A percentile compares a stretch with the other conserved stretches of the same genome.
Evolutionary conservation across 1,139 yeast genomes (phyloP).

Genomic region (Kodamaea arcana): DNA sequence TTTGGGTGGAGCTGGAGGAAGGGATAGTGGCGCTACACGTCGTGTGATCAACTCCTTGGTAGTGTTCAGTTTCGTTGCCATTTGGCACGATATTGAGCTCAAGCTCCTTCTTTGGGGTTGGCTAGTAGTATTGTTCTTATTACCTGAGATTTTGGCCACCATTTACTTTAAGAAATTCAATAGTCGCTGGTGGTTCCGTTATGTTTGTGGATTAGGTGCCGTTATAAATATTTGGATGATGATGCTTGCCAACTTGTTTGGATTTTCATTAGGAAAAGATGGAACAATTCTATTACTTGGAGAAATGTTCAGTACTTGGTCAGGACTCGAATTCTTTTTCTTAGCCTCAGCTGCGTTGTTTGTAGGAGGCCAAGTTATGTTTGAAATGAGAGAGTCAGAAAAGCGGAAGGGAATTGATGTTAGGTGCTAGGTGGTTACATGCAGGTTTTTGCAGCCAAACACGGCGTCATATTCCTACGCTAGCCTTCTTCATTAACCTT

Average conservation of each 20-base stretch:
- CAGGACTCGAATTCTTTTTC: conserved; percentile 65
- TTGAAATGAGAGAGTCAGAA: conserved; percentile 84
- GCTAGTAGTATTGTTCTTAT: conserved; percentile 77
- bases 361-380: conserved; percentile 90
- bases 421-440: conserved; percentile 49
- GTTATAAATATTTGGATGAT: conserved; percentile 92
- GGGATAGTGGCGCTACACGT: conserved; percentile 24
- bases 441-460: no score
- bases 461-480: no score
- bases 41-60: conserved; percentile 72
- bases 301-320: conserved; percentile 67
- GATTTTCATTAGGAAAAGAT: conserved; percentile 88
- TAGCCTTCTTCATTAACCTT: no score
- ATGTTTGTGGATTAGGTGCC: conserved; percentile 82
- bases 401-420: conserved; percentile 78
- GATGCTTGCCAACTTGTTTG: conserved; percentile 95
- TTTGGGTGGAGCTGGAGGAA: conserved; percentile 67
- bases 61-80: conserved; percentile 94
- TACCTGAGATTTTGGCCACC: conserved; percentile 84
- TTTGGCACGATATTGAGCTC: conserved; percentile 97
- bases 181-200: conserved; percentile 68
- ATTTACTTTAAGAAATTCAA: conserved; percentile 37
- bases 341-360: conserved; percentile 65
- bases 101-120: conserved; percentile 92
- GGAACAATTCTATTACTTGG: conserved; percentile 65